phyloP scores from a whole-genome alignment of 2,329 filamentous ascomycete species.

The Neurospora sp. region DNA sequence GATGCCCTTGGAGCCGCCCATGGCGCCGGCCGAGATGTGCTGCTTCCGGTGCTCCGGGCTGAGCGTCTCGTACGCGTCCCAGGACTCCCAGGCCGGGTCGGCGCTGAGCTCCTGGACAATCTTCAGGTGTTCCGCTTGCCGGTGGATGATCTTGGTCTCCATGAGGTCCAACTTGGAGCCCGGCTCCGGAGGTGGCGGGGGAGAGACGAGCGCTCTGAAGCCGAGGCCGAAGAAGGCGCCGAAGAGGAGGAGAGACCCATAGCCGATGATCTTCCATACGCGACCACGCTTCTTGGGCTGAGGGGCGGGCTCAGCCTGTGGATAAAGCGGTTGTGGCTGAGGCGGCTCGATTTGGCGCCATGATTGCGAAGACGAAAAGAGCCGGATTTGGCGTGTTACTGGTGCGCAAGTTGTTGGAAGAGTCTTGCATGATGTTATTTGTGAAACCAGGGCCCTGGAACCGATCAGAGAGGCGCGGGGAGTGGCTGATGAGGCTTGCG shows the following conservation, averaged over 20 bases:
- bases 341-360: not conserved
- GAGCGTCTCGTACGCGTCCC: constrained; percentile 30
- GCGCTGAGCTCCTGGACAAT: constrained; percentile 35
- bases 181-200: constrained; percentile 30
- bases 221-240: constrained; percentile 31
- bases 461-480: not conserved
- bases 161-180: constrained; percentile 32
- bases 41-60: constrained; percentile 9
- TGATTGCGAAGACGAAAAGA: not conserved
- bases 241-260: constrained; percentile 27
- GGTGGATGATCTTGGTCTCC: constrained; percentile 30
- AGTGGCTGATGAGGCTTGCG: not conserved
- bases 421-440: not conserved
- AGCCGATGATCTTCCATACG: not conserved
- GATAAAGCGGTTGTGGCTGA: not conserved
- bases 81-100: constrained; percentile 27
- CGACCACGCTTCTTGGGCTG: not conserved
- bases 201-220: constrained; percentile 30
- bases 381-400: not conserved
- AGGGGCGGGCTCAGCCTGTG: not conserved
- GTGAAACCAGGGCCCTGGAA: not conserved
- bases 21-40: constrained; percentile 32
- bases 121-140: constrained; percentile 34
- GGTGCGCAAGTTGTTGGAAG: not conserved
- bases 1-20: constrained; percentile 32